phyloP scores from a whole-genome alignment of 192 early-diverging fungal species.

The Entomortierella parvispora region DNA sequence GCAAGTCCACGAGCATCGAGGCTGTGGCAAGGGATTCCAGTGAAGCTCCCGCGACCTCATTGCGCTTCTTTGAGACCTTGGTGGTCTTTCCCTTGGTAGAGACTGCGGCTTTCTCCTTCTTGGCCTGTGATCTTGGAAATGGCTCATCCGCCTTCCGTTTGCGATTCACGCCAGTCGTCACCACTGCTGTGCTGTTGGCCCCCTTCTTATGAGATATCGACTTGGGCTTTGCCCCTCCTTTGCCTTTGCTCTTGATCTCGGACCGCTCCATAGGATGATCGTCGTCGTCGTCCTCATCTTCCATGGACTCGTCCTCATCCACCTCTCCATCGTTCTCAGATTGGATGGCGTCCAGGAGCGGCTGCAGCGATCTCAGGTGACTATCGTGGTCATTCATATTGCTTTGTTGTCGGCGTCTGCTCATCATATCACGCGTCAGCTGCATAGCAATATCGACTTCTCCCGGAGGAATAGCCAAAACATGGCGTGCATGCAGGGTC shows the following conservation, averaged over 20 bases:
- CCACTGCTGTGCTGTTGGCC: too few species aligned
- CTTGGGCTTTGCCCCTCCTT: neutral
- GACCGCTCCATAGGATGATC: constrained; percentile 5
- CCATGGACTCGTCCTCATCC: too few species aligned
- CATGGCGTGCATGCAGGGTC: constrained; percentile 8
- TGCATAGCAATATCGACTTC: constrained; percentile 38
- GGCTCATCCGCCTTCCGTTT: neutral
- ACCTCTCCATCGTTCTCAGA: neutral
- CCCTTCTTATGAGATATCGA: neutral
- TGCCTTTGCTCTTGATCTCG: neutral
- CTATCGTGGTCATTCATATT: neutral
- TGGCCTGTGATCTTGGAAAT: neutral
- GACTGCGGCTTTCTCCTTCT: too few species aligned
- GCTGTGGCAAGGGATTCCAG: neutral
- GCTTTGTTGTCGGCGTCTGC: neutral
- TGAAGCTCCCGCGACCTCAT: neutral
- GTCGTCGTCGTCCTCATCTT: constrained; percentile 3
- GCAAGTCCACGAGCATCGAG: too few species aligned
- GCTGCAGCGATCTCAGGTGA: neutral
- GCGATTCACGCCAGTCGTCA: too few species aligned
- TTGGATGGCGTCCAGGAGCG: constrained; percentile 1
- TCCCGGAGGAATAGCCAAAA: constrained; percentile 16
- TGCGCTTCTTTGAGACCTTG: neutral
- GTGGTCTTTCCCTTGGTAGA: neutral
- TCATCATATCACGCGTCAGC: constrained; percentile 41